A percentile compares a stretch with the other conserved stretches of the same genome.
Evolutionary conservation across 192 early-diverging fungal species (phyloP).

Genomic region (Linderina pennispora): DNA sequence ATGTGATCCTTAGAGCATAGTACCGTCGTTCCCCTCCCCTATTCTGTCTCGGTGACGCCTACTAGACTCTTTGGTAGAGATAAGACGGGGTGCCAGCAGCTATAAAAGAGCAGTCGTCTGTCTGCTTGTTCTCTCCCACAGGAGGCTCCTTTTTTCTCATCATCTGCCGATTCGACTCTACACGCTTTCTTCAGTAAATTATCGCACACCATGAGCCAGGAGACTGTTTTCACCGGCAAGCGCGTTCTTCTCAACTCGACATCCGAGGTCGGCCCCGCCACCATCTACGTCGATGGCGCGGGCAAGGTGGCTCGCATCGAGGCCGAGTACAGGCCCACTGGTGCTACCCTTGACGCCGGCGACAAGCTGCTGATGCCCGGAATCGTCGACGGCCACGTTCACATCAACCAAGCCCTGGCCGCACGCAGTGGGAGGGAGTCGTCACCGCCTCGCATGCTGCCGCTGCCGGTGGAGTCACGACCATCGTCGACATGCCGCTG

Average conservation of each 20-base stretch:
- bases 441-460: conserved; percentile 73
- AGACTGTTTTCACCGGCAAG: conserved; percentile 34
- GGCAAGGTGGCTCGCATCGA: conserved; percentile 53
- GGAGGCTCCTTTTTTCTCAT: too few relatives aligned
- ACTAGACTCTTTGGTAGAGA: too few relatives aligned
- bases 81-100: too few relatives aligned
- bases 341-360: conserved; percentile 50
- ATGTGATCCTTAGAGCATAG: too few relatives aligned
- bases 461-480: conserved; percentile 76
- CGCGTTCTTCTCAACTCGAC: conserved; percentile 45
- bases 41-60: too few relatives aligned
- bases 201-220: conserved; percentile 30
- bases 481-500: conserved; percentile 79
- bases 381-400: conserved; percentile 73
- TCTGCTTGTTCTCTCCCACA: too few relatives aligned
- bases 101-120: too few relatives aligned
- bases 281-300: conserved; percentile 49
- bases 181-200: too few relatives aligned
- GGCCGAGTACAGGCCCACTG: conserved; percentile 27
- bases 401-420: conserved; percentile 81
- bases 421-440: conserved; percentile 83
- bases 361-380: conserved; percentile 64
- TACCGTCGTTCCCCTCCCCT: too few relatives aligned
- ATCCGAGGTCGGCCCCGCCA: conserved; percentile 45
- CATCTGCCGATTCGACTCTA: too few relatives aligned